phyloP scores from a whole-genome alignment of 768 basidiomycete species.

The Macrolepiota fuliginosa region DNA sequence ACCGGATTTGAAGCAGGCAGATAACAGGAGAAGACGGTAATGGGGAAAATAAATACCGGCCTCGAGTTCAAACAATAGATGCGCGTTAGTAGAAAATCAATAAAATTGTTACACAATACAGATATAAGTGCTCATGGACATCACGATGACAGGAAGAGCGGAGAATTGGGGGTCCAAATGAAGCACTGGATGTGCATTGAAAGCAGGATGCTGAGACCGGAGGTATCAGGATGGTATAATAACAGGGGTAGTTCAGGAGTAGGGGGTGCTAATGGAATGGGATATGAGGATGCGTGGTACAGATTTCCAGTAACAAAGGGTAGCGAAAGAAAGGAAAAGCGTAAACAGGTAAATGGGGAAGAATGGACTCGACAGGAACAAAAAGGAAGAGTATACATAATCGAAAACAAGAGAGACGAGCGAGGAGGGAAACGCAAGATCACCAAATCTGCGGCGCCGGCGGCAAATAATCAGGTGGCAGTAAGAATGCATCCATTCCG shows the following conservation, averaged over 20 bases:
- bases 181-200: not conserved
- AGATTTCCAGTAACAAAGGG: not conserved
- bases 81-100: not conserved
- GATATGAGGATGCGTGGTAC: slow-evolving; percentile 1
- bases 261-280: not conserved
- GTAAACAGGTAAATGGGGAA: not conserved
- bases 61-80: no score
- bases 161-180: not conserved
- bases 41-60: no score
- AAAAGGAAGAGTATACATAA: not conserved
- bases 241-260: not conserved
- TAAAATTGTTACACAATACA: slow-evolving; percentile 2
- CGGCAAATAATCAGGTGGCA: slow-evolving; percentile 73
- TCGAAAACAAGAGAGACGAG: not conserved
- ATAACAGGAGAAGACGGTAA: no score
- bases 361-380: not conserved
- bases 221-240: not conserved
- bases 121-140: not conserved
- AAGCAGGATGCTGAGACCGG: not conserved
- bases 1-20: no score
- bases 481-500: slow-evolving; percentile 83
- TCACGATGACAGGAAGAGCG: not conserved
- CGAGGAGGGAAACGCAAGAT: slow-evolving; percentile 13
- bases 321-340: not conserved
- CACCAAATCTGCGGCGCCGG: slow-evolving; percentile 76